A percentile compares a stretch with the other conserved stretches of the same genome.
phyloP scores from a whole-genome alignment of 768 basidiomycete species.

The Mycena indigotica region DNA sequence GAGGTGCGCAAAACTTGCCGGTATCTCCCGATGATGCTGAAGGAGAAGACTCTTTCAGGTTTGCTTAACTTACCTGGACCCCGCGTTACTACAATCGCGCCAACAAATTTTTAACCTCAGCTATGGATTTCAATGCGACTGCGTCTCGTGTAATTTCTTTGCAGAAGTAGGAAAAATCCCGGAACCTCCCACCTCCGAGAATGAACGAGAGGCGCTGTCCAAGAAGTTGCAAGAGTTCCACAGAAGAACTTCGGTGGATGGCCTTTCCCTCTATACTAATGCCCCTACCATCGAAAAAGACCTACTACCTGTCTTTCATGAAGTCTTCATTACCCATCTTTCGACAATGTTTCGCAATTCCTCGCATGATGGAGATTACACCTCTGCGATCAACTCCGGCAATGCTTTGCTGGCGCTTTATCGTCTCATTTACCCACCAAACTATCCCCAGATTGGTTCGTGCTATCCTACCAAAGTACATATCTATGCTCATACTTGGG shows the following conservation, averaged over 20 bases:
- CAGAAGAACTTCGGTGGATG: constrained; percentile 31
- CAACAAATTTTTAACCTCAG: constrained; percentile 58
- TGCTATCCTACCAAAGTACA: no score
- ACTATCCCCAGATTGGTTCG: constrained; percentile 83
- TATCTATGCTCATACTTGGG: background rate
- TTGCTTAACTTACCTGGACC: constrained; percentile 76
- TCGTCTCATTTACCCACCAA: constrained; percentile 66
- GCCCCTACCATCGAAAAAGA: constrained; percentile 39
- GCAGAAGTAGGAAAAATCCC: constrained; percentile 39
- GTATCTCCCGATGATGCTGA: background rate
- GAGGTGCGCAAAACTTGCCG: constrained; percentile 50
- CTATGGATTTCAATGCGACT: constrained; percentile 71
- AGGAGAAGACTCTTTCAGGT: constrained; percentile 51
- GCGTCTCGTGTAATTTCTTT: constrained; percentile 57
- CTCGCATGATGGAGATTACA: constrained; percentile 68
- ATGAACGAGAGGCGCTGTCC: constrained; percentile 33
- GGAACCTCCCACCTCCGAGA: constrained; percentile 38
- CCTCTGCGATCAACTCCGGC: constrained; percentile 55
- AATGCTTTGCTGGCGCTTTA: constrained; percentile 66
- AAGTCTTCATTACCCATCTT: constrained; percentile 56
- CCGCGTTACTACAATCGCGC: constrained; percentile 65
- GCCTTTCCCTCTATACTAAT: constrained; percentile 30
- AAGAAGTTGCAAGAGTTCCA: constrained; percentile 41
- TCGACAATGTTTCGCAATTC: constrained; percentile 66
- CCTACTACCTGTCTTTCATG: constrained; percentile 51